Base-by-base conservation (phyloP, 805 yeast genomes). In the Spencermartinsiella europaea region DNA sequence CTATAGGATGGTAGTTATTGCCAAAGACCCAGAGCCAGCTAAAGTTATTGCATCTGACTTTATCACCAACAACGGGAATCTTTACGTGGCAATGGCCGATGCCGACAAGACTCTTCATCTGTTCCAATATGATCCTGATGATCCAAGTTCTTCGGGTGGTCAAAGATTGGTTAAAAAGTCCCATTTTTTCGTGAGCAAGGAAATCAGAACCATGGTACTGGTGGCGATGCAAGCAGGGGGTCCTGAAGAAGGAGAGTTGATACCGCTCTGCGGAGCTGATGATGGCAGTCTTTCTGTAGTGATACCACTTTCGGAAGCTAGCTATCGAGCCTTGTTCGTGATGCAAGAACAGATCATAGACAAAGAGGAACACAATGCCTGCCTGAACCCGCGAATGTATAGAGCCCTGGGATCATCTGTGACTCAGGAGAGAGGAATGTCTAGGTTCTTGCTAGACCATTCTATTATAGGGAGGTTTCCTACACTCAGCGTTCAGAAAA, bases 111-210 rank as follows among this genome's bases (percentile, higher is more conserved):
- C 77, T 5, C 60, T 93, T 20, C 95, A 86, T 60, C 58, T 91
- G 7, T 65, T 88, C 35, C 86, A 85, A 58, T 93, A 86, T 61
- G 95, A 93, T 53, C 98, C 98, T 0, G 96, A 90, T 51, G 95
- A 88, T 59, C 85, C 93, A 0, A 74, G 75, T 19, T 87, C 97
- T 1, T 66, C 80, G 37, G 80, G 87, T 45, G 98, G 98, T 4
- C 86, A 83, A 53, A 70, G 80, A 50, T 71, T 93, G 44, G 66
- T 91, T 14, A 78, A 81, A 45, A 79, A 80, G 52, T 75, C 90
- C 0, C 79, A 85, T 14, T 83, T 90, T 61, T 80, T 81, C 56
- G 67, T 81, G 19, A 88, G 90, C 55, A 73, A 81, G 14, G 60
- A 71, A 3, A 54, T 64, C 33, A 51, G 53, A 14, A 28, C 62